phyloP scores from a whole-genome alignment of 345 rosid genomes.

The Populus euphratica region DNA sequence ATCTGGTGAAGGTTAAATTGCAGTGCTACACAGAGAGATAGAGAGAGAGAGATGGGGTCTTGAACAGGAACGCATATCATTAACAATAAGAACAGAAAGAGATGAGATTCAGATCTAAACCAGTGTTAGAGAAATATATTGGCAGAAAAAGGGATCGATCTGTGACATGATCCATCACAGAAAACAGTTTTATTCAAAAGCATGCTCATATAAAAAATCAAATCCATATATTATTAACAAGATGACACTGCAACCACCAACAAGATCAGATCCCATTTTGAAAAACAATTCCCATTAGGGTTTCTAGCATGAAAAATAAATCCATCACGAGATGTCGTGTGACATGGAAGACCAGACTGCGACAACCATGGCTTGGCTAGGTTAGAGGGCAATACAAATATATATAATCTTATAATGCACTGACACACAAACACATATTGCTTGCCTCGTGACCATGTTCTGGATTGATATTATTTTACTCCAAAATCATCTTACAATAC shows the following conservation, averaged over 20 bases:
- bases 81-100: background rate
- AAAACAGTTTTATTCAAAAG: background rate
- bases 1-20: too few species aligned
- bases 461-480: slow-evolving; percentile 18
- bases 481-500: background rate
- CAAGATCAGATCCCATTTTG: slow-evolving; percentile 17
- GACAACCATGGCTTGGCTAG: slow-evolving; percentile 3
- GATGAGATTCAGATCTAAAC: slow-evolving; percentile 25
- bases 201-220: background rate
- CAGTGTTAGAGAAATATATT: background rate
- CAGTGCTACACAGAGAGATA: too few species aligned
- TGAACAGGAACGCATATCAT: background rate
- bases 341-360: background rate
- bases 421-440: background rate
- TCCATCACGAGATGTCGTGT: slow-evolving; percentile 28
- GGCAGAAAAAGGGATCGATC: background rate
- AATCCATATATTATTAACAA: background rate
- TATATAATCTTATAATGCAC: background rate
- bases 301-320: background rate
- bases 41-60: slow-evolving; percentile 4
- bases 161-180: background rate
- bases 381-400: background rate
- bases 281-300: background rate
- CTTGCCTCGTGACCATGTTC: slow-evolving; percentile 18
- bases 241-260: background rate